phyloP scores from a whole-genome alignment of 805 yeast species.

The Lipomyces yamadae region DNA sequence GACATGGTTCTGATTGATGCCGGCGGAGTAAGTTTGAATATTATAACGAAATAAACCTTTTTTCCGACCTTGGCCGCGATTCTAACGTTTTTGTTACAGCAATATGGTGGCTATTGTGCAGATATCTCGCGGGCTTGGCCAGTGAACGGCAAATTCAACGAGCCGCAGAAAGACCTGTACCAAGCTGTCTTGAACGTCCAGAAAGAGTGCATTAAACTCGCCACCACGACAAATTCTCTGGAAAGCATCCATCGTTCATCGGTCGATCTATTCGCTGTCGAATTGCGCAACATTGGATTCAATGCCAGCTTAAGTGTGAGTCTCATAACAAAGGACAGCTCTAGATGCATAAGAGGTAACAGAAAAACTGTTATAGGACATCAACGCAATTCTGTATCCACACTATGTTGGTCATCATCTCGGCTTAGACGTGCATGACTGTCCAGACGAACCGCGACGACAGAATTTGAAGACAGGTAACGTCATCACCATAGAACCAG shows the following conservation, averaged over 20 bases:
- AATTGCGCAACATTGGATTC: constrained; percentile 76
- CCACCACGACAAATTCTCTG: constrained; percentile 62
- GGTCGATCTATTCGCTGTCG: constrained; percentile 61
- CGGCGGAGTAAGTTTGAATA: constrained; percentile 59
- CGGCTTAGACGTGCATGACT: constrained; percentile 80
- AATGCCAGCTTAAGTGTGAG: constrained; percentile 12
- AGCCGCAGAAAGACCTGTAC: constrained; percentile 82
- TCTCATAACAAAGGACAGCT: background rate
- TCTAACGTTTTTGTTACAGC: constrained; percentile 32
- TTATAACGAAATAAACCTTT: background rate
- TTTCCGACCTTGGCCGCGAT: background rate
- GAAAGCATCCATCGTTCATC: constrained; percentile 78
- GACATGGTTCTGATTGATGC: constrained; percentile 94
- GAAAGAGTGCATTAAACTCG: constrained; percentile 71
- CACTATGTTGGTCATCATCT: constrained; percentile 95
- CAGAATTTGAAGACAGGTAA: constrained; percentile 65
- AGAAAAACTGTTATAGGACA: constrained; percentile 9
- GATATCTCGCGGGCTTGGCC: constrained; percentile 99
- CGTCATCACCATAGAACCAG: constrained; percentile 95
- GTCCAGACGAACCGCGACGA: constrained; percentile 65
- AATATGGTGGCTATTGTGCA: constrained; percentile 90
- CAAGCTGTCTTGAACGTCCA: constrained; percentile 87
- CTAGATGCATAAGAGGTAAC: background rate
- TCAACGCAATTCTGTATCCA: constrained; percentile 64
- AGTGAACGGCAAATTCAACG: constrained; percentile 69